phyloP scores from a whole-genome alignment of 352 stramenopile species.

The Aphanomyces euteiches region DNA sequence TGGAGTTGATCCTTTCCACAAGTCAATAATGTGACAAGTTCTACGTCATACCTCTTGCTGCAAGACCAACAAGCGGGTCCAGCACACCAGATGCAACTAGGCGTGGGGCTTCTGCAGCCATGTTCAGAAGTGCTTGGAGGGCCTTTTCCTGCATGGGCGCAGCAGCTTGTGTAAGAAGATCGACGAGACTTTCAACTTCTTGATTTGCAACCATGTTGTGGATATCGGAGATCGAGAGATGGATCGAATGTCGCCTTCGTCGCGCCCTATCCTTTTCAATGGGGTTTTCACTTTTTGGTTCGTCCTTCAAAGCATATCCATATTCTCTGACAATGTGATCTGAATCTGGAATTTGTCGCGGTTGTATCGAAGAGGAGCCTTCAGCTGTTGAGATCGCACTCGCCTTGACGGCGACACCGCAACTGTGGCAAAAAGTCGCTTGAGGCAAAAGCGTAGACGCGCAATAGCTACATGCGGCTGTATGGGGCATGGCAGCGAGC shows the following conservation, averaged over 20 bases:
- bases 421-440: constrained; percentile 13
- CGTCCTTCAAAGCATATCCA: constrained; percentile 1
- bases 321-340: neutral
- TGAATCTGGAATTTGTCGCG: neutral
- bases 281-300: neutral
- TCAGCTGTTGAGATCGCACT: neutral
- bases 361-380: neutral
- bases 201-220: constrained; percentile 1
- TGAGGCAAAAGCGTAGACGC: neutral
- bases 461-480: neutral
- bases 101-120: neutral
- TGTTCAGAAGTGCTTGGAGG: constrained; percentile 3
- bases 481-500: neutral
- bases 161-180: neutral
- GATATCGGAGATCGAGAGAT: constrained; percentile 14
- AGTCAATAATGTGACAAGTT: too few relatives aligned
- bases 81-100: neutral
- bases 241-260: neutral
- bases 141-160: constrained; percentile 1
- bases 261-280: neutral
- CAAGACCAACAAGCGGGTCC: neutral
- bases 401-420: neutral
- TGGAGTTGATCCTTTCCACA: neutral
- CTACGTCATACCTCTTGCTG: neutral
- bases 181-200: neutral